phyloP scores from a whole-genome alignment of 805 yeast genomes.

The Candida nonsorbophila region DNA sequence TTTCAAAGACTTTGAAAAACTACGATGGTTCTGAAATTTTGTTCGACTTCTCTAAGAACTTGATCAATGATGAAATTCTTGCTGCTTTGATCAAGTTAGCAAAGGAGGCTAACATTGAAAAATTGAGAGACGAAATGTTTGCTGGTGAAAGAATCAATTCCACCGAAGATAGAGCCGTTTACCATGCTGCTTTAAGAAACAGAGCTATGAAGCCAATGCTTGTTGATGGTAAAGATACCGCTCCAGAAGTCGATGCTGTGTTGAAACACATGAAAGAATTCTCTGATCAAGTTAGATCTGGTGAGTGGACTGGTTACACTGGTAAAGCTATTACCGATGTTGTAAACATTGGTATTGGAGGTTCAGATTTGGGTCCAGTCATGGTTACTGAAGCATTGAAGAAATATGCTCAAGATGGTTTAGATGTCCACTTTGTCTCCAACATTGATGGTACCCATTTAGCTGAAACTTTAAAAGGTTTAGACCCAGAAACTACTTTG shows the following conservation, averaged over 20 bases:
- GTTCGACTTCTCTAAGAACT: constrained; percentile 93
- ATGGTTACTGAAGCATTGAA: constrained; percentile 99
- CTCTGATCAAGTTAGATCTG: constrained; percentile 84
- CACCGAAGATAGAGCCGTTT: constrained; percentile 96
- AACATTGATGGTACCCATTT: constrained; percentile 98
- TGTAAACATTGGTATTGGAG: constrained; percentile 98
- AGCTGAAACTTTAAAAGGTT: constrained; percentile 77
- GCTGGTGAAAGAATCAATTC: constrained; percentile 89
- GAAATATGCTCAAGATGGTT: constrained; percentile 70
- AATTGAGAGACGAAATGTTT: constrained; percentile 86
- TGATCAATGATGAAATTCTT: constrained; percentile 81
- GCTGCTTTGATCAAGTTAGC: constrained; percentile 69
- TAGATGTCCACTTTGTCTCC: constrained; percentile 88
- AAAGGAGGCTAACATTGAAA: constrained; percentile 82
- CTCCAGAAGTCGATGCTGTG: constrained; percentile 87
- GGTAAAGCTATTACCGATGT: constrained; percentile 91
- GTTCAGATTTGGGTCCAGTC: constrained; percentile 97
- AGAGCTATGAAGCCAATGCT: constrained; percentile 76
- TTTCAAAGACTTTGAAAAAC: constrained; percentile 73
- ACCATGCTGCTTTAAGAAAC: constrained; percentile 95
- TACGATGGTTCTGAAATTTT: constrained; percentile 83
- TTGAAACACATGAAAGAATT: constrained; percentile 96
- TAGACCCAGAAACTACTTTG: constrained; percentile 87
- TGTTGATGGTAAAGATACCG: constrained; percentile 86
- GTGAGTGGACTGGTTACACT: constrained; percentile 94